phyloP scores from a whole-genome alignment of 495 filamentous ascomycete genomes.

The Aspergillus nidulans region DNA sequence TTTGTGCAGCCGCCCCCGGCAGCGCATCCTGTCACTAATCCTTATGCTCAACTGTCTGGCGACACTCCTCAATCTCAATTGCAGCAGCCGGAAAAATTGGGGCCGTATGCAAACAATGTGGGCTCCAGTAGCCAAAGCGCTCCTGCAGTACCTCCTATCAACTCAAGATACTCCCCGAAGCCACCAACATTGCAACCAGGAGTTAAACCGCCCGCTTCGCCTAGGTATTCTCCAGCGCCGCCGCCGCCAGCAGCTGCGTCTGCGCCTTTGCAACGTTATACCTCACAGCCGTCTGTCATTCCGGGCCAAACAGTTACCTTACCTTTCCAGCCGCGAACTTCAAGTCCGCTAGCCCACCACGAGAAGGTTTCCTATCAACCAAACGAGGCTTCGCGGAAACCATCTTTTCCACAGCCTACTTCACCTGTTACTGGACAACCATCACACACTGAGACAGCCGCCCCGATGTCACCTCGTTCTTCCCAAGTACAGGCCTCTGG shows the following conservation, averaged over 20 bases:
- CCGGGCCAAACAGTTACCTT: conserved; percentile 46
- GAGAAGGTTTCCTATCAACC: conserved; percentile 40
- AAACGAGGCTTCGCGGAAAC: conserved; percentile 19
- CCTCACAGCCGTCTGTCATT: conserved; percentile 45
- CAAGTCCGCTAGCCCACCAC: conserved; percentile 73
- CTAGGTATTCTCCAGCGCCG: conserved; percentile 39
- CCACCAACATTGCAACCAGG: conserved; percentile 30
- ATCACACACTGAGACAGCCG: conserved; percentile 18
- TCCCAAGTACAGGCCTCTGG: not conserved
- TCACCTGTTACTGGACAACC: conserved; percentile 22
- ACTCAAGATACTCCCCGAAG: conserved; percentile 38
- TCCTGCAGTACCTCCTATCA: conserved; percentile 33
- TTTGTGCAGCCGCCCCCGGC: conserved; percentile 11
- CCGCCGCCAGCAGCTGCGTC: conserved; percentile 43
- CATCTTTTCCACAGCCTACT: conserved; percentile 26
- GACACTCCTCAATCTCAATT: conserved; percentile 32
- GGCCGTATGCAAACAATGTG: conserved; percentile 53
- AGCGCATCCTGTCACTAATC: conserved; percentile 21
- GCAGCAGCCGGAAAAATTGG: conserved; percentile 53
- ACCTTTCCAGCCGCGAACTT: conserved; percentile 78
- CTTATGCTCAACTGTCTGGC: conserved; percentile 10
- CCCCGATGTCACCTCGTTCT: conserved; percentile 12
- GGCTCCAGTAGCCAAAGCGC: conserved; percentile 27
- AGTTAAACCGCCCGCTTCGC: conserved; percentile 29
- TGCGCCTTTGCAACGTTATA: conserved; percentile 43